Percentiles rank a stretch among this genome's conserved stretches.
These are phyloP conservation scores for Microsporum audouinii DNA, from an alignment of 2,329 filamentous ascomycete species.

Conservation along the genomic window DNA sequence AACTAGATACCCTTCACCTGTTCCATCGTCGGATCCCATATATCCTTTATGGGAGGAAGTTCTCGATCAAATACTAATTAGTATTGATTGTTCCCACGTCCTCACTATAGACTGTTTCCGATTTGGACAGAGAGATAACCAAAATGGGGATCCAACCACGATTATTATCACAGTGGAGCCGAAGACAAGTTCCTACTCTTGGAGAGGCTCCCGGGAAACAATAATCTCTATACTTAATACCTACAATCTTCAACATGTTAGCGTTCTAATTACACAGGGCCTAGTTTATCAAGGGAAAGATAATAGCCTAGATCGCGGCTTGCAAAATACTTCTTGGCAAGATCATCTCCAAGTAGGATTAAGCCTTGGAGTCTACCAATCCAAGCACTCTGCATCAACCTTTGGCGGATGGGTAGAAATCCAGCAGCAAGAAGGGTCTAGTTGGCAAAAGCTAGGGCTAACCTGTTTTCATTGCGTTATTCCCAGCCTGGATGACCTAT, in stretches of 20 bases:
- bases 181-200: background rate
- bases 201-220: background rate
- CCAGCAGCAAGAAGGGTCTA: background rate
- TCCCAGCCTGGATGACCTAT: no score
- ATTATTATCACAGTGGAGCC: constrained; percentile 10
- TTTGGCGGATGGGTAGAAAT: background rate
- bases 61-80: background rate
- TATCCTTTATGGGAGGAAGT: background rate
- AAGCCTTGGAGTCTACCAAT: background rate
- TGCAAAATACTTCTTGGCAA: background rate
- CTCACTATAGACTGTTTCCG: constrained; percentile 5
- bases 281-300: background rate
- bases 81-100: background rate
- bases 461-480: background rate
- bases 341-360: background rate
- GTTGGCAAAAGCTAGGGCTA: background rate
- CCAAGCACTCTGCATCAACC: background rate
- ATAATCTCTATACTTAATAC: background rate
- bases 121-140: background rate
- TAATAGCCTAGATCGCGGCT: background rate
- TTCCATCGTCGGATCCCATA: constrained; percentile 4
- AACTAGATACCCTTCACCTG: background rate
- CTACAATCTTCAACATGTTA: background rate
- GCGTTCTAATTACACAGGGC: background rate
- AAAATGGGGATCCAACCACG: background rate